Evolutionary conservation across 2,329 filamentous ascomycete species (phyloP).

Genomic region (Exophiala sideris): DNA sequence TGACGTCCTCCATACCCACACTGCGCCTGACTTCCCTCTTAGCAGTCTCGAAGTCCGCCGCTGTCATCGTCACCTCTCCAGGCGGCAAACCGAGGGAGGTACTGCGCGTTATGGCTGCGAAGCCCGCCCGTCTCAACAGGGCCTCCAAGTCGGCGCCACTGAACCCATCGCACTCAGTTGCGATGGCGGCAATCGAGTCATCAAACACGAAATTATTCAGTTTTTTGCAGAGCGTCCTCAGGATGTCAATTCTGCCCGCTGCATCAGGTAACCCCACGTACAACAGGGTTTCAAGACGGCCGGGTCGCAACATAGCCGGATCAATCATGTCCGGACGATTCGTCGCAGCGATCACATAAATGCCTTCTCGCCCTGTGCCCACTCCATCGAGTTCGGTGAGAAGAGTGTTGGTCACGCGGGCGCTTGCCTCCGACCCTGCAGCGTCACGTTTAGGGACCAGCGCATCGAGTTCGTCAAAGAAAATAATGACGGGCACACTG

Average conservation of each 20-base stretch:
- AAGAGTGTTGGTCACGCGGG: conserved; percentile 89
- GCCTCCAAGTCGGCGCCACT: conserved; percentile 66
- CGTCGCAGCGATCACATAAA: conserved; percentile 92
- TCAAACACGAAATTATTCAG: conserved; percentile 49
- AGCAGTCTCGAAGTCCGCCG: conserved; percentile 24
- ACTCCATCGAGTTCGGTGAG: conserved; percentile 92
- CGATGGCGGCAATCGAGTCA: conserved; percentile 60
- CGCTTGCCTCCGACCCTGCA: conserved; percentile 73
- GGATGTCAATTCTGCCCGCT: conserved; percentile 78
- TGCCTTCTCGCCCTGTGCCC: conserved; percentile 67
- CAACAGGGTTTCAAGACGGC: conserved; percentile 80
- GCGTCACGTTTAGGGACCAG: conserved; percentile 81
- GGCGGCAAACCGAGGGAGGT: conserved; percentile 31
- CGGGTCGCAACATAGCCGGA: conserved; percentile 87
- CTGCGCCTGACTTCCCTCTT: conserved; percentile 24
- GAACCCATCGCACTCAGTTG: conserved; percentile 71
- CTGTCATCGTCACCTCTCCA: conserved; percentile 9
- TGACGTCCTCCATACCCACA: conserved; percentile 54
- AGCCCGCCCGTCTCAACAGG: conserved; percentile 57
- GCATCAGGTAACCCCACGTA: conserved; percentile 82
- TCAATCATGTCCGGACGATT: conserved; percentile 97
- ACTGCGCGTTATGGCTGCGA: conserved; percentile 49
- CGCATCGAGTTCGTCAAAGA: conserved; percentile 97
- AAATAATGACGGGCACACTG: conserved; percentile 87
- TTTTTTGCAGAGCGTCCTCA: conserved; percentile 61